These are phyloP conservation scores for Tetrahymena elliotti DNA, from an alignment of 73 alveolate species.

Conservation along the genomic window DNA sequence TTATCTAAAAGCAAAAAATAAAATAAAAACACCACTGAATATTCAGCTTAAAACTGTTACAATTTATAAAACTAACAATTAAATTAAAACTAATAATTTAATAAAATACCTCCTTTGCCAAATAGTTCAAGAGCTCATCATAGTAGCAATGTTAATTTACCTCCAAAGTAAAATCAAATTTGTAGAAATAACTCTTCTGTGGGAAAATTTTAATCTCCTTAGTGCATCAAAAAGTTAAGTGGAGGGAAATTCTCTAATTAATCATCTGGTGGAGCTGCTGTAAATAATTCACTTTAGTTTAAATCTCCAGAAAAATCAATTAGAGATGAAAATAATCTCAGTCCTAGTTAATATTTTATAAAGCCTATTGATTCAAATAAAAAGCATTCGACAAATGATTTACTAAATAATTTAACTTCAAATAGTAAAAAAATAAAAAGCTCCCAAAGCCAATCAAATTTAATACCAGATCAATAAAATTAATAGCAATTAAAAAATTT, in stretches of 20 bases:
- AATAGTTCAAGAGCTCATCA: background rate
- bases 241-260: background rate
- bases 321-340: background rate
- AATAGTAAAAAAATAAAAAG: background rate
- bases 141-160: background rate
- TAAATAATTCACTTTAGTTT: background rate
- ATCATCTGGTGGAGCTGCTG: background rate
- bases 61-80: background rate
- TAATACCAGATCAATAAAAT: background rate
- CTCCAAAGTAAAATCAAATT: background rate
- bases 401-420: background rate
- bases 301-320: background rate
- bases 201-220: background rate
- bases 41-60: background rate
- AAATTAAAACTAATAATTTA: background rate
- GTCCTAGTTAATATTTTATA: background rate
- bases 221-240: background rate
- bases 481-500: background rate
- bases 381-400: background rate
- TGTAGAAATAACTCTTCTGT: background rate
- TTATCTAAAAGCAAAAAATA: too few relatives aligned
- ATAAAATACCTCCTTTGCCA: background rate
- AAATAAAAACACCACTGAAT: background rate
- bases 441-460: background rate
- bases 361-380: background rate